phyloP scores from a whole-genome alignment of 2,329 filamentous ascomycete species.

The Pseudopithomyces maydicus region DNA sequence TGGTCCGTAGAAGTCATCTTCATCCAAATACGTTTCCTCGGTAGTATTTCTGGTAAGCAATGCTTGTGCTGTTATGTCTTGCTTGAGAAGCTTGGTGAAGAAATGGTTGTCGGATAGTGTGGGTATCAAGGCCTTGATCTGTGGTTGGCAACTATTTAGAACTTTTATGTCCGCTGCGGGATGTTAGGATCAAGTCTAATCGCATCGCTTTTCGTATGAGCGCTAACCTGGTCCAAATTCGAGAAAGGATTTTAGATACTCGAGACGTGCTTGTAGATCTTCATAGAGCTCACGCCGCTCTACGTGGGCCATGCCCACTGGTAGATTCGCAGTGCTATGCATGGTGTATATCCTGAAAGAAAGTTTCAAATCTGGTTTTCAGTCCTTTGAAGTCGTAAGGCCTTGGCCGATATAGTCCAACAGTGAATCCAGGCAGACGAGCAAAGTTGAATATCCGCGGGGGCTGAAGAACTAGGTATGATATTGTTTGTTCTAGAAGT shows the following conservation, averaged over 20 bases:
- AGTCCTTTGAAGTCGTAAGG: too few relatives aligned
- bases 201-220: neutral
- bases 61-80: conserved; percentile 10
- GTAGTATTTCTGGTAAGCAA: conserved; percentile 2
- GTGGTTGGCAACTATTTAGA: neutral
- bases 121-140: conserved; percentile 9
- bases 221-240: conserved; percentile 8
- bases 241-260: conserved; percentile 8
- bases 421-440: neutral
- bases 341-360: neutral
- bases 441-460: neutral
- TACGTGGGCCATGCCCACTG: conserved; percentile 7
- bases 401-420: too few relatives aligned
- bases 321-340: neutral
- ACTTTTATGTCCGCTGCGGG: neutral
- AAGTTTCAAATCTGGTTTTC: too few relatives aligned
- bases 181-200: neutral
- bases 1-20: conserved; percentile 9
- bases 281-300: conserved; percentile 7
- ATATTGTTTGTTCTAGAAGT: too few relatives aligned
- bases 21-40: conserved; percentile 6
- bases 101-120: neutral
- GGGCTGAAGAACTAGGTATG: neutral
- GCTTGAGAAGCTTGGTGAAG: conserved; percentile 6
- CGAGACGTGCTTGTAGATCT: neutral